These are phyloP conservation scores for Torrubiella hemipterigena DNA, from an alignment of 2,329 filamentous ascomycete species.

Conservation along the genomic window DNA sequence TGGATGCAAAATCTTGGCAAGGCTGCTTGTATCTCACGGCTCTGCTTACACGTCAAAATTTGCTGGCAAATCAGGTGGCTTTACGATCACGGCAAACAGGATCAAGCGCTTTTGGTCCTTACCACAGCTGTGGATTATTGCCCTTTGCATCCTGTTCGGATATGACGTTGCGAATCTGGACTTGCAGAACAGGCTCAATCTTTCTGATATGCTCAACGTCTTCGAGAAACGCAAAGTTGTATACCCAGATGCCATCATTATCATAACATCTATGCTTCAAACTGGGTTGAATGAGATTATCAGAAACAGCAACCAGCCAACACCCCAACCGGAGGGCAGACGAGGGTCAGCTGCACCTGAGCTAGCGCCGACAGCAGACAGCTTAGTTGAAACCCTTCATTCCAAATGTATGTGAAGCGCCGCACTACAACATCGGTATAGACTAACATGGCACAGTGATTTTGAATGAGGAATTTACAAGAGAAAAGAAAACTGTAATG, in stretches of 20 bases:
- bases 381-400: too few relatives aligned
- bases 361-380: too few relatives aligned
- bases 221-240: slow-evolving; percentile 59
- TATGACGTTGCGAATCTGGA: slow-evolving; percentile 66
- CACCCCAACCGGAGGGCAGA: too few relatives aligned
- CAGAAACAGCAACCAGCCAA: slow-evolving; percentile 43
- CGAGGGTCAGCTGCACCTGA: too few relatives aligned
- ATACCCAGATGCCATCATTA: slow-evolving; percentile 66
- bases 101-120: slow-evolving; percentile 84
- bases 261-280: slow-evolving; percentile 80
- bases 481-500: slow-evolving; percentile 34
- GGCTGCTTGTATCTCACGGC: slow-evolving; percentile 74
- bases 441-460: too few relatives aligned
- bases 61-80: slow-evolving; percentile 70
- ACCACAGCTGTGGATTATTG: slow-evolving; percentile 73
- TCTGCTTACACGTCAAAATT: slow-evolving; percentile 77
- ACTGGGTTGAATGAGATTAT: slow-evolving; percentile 64
- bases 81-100: slow-evolving; percentile 70
- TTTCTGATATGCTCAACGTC: slow-evolving; percentile 59
- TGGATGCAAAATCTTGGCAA: slow-evolving; percentile 70
- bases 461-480: too few relatives aligned
- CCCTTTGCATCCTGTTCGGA: slow-evolving; percentile 80
- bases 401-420: too few relatives aligned
- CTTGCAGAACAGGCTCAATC: slow-evolving; percentile 61
- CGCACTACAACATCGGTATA: too few relatives aligned